Evolutionary conservation across 345 rosid species (phyloP).

Genomic region (Citrus australasica): DNA sequence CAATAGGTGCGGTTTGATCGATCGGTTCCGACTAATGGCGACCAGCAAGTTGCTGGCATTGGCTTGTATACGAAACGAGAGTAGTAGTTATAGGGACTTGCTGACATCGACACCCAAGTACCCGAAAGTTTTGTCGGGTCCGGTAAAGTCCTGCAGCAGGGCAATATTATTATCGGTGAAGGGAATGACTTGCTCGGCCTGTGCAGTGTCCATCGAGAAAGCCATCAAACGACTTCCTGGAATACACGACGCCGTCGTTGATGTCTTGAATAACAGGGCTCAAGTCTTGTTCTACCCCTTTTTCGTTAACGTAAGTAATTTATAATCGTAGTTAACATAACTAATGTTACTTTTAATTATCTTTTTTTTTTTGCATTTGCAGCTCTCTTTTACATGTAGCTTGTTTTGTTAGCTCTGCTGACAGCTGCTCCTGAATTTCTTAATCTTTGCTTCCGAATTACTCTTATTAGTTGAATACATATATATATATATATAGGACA

Average conservation of each 20-base stretch:
- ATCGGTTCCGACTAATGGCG: no score
- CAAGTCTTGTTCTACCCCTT: slow-evolving; percentile 63
- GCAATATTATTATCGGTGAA: slow-evolving; percentile 55
- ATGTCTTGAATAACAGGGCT: slow-evolving; percentile 62
- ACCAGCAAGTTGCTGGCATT: no score
- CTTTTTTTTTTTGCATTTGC: neutral
- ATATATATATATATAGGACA: no score
- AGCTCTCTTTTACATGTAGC: neutral
- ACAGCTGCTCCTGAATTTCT: no score
- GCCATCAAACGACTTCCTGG: slow-evolving; percentile 87
- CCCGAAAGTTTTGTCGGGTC: slow-evolving; percentile 43
- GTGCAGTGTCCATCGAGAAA: slow-evolving; percentile 91
- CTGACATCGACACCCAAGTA: slow-evolving; percentile 62
- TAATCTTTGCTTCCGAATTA: no score
- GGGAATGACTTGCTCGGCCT: slow-evolving; percentile 91
- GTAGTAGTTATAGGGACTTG: slow-evolving; percentile 27
- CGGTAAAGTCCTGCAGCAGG: neutral
- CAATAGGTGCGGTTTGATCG: no score
- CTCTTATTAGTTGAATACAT: no score
- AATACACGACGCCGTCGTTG: slow-evolving; percentile 66
- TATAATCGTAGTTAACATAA: no score
- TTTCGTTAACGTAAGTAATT: slow-evolving; percentile 51
- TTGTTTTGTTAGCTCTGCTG: neutral
- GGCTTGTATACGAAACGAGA: slow-evolving; percentile 34
- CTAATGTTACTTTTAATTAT: no score